phyloP scores from a whole-genome alignment of 129 eudicot genomes.

The Rutidosis leptorrhynchoides region DNA sequence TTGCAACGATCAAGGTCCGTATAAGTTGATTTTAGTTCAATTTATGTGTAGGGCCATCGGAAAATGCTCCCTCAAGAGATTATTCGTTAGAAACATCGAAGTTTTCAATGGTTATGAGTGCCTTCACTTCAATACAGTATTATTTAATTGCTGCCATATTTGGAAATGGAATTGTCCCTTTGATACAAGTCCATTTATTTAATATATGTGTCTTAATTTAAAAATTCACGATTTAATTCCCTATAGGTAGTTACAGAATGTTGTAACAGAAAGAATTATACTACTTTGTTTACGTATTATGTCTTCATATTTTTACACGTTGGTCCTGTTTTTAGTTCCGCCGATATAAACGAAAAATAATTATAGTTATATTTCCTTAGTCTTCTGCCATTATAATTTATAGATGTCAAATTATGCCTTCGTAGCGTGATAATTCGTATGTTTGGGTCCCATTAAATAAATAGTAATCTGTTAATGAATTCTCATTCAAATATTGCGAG shows the following conservation, averaged over 20 bases:
- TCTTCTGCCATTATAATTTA: not conserved
- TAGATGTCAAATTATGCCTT: not conserved
- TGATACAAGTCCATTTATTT: slow-evolving; percentile 31
- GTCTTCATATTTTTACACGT: not conserved
- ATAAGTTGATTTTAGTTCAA: slow-evolving; percentile 1
- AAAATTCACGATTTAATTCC: not conserved
- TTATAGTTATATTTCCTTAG: not conserved
- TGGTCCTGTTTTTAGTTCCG: not conserved
- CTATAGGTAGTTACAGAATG: not conserved
- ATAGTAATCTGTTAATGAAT: no score
- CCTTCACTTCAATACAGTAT: slow-evolving; percentile 85
- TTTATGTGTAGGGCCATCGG: slow-evolving; percentile 41
- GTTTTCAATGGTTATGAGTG: slow-evolving; percentile 52
- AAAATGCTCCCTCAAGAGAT: slow-evolving; percentile 71
- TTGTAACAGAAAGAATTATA: not conserved
- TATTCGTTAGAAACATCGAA: slow-evolving; percentile 62
- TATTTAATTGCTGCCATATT: slow-evolving; percentile 85
- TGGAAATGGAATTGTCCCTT: slow-evolving; percentile 96
- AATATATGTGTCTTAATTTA: not conserved
- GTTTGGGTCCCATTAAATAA: not conserved
- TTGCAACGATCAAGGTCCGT: not conserved
- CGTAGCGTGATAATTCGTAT: no score
- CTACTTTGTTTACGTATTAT: not conserved
- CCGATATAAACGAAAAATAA: not conserved
- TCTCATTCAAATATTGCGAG: no score